Evolutionary conservation across 2,329 filamentous ascomycete species (phyloP).

Genomic region (Triangularia verruculosa): DNA sequence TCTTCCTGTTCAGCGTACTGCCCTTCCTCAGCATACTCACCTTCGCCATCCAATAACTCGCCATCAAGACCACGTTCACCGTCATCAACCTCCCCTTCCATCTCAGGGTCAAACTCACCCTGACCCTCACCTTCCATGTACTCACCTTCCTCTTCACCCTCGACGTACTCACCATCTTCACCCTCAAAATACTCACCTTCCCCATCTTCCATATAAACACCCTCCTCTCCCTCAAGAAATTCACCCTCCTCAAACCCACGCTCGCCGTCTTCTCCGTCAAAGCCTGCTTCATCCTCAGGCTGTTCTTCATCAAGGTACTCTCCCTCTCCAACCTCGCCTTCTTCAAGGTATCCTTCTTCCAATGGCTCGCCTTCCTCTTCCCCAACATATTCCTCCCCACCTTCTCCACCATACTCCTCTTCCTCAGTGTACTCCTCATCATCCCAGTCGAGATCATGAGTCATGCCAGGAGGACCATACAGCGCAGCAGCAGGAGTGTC

Average conservation of each 20-base stretch:
- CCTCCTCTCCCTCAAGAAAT: background rate
- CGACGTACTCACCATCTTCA: background rate
- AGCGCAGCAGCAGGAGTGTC: constrained; percentile 12
- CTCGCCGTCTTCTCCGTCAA: constrained; percentile 1
- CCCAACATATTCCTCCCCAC: background rate
- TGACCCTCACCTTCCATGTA: background rate
- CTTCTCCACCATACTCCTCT: background rate
- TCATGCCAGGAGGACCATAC: constrained; percentile 17
- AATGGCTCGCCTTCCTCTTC: background rate
- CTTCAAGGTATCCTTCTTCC: background rate
- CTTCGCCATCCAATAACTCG: background rate
- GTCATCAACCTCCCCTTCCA: background rate
- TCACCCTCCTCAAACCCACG: background rate
- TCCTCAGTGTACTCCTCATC: background rate
- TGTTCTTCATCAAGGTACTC: constrained; percentile 1
- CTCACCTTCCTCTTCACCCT: background rate
- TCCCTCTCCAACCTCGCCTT: background rate
- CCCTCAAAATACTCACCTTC: background rate
- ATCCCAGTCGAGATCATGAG: constrained; percentile 6
- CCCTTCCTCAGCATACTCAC: background rate
- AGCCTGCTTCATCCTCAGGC: background rate
- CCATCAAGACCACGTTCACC: background rate
- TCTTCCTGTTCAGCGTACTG: background rate
- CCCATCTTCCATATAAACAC: background rate
- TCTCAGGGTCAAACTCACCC: background rate